Base-by-base conservation (phyloP, 371 early-diverging fungal genomes). In the Mortierella sp. region DNA sequence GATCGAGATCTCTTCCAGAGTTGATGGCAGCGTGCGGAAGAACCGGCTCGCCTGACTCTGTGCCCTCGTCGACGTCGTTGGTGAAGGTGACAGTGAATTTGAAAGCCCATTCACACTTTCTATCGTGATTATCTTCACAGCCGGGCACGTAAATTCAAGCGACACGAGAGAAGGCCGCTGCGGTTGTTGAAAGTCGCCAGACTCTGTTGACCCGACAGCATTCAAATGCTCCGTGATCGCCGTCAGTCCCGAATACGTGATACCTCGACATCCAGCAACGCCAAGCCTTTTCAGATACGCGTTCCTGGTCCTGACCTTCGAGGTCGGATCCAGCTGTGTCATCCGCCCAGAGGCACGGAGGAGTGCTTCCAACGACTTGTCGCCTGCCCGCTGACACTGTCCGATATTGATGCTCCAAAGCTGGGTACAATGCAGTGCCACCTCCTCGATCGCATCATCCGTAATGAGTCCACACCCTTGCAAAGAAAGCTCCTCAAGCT, bases 371-470 rank as follows among this genome's bases (percentile, higher is more conserved):
- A 85, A 60, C 0, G 77, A 34, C 24, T 75, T 57, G 50, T 85
- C 86, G 31, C 80, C 71, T 11, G 74, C 60, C 48, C 82, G 60
- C 5, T 44, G 60, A 63, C 86, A 85, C n/a, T 58, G 75, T 45
- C 77, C 78, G 21, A 85, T 45, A 31, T 85, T 70, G 50, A 85
- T 55, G 24, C 42, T 74, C n/a, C 76, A 73, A 10, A 85, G 58
- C 11, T 76, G 79, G 24, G 72, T 74, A 28, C 86, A 85, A 26
- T 72, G 73, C 38, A 65, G 72, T 0, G 80, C 80, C 16, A 85
- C 42, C 14, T 85, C 80, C 31, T 74, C 82, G 31, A 85, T 73
- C 4, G 78, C 86, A 70, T 85, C 86, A 13, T 85, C 86, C 16
- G 80, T 80, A 14, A 85, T 26, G 13, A 79, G 60, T 11, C 78